Base-by-base conservation (phyloP, 345 rosid species). In the Gossypium mustelinum region DNA sequence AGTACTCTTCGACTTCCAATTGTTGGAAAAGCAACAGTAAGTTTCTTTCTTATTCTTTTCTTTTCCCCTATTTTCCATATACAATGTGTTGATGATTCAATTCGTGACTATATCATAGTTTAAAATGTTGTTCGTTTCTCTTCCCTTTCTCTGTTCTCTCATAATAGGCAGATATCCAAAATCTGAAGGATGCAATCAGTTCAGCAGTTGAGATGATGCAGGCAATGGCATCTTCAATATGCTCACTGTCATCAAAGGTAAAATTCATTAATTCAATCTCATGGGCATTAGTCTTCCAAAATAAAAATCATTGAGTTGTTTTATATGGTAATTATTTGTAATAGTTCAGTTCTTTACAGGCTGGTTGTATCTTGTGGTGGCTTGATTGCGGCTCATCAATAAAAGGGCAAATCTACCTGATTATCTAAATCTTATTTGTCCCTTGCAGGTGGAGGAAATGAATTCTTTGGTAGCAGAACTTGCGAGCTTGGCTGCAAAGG, bases 1-100 rank as follows among this genome's bases (percentile, higher is more conserved):
- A 94, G 97, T 80, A 90, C 94, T 6, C 95, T 94, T 56, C 97
- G 97, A 77, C 97, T 94, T 82, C 98, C 97, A 25, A 72, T 92
- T 62, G 87, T 85, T 71, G 97, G 93, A 76, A 91, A 89, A 81
- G 87, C 98, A 66, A 74, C 75, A 73, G 97, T 83, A 84, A 51
- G 91, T 77, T 67, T 70, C 73, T 24, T 72, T 34, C 45, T 29
- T 44, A 66, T 50, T 76, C 43, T 29, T 27, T 64, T 34, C 20
- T 39, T 67, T 48, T n/a, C 4, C 54, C 75, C 39, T 22, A 9
- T 41, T 65, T 55, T 65, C 43, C 18, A 50, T 29, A 6, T 65
- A 22, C 8, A 6, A 29, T 72, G 17, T 67, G 55, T 50, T n/a
- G 8, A 67, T 39, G 68, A 50, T 25, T 66, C 44, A 70, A 51